Evolutionary conservation across 495 filamentous ascomycete species (phyloP).

Genomic region (Xylaria flabelliformis): DNA sequence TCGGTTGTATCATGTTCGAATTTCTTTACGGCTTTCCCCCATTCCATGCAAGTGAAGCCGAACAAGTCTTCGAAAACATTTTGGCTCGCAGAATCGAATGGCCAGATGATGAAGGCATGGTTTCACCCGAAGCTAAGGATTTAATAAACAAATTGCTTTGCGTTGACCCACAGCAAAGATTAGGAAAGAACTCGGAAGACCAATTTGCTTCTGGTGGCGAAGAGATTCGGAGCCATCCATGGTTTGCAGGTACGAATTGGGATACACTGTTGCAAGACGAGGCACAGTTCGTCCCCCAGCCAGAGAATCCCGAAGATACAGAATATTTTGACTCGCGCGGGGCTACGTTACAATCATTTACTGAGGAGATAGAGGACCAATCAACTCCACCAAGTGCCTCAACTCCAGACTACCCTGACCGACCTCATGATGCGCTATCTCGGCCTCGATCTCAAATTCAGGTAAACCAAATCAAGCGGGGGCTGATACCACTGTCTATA

Average conservation of each 20-base stretch:
- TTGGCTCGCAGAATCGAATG: conserved; percentile 86
- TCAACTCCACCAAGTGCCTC: conserved; percentile 67
- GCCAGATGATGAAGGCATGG: conserved; percentile 75
- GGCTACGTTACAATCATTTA: conserved; percentile 86
- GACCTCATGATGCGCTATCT: conserved; percentile 93
- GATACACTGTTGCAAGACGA: conserved; percentile 88
- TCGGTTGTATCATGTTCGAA: conserved; percentile 97
- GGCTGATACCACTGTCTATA: conserved; percentile 93
- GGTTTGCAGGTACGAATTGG: conserved; percentile 91
- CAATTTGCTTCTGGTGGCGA: conserved; percentile 82
- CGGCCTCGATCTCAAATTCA: conserved; percentile 77
- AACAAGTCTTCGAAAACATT: conserved; percentile 97
- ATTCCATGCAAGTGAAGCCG: conserved; percentile 89
- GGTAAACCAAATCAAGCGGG: conserved; percentile 79
- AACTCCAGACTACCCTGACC: conserved; percentile 77
- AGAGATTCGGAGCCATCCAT: conserved; percentile 86
- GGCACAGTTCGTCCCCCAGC: conserved; percentile 91
- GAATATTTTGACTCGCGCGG: conserved; percentile 96
- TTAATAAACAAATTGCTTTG: conserved; percentile 90
- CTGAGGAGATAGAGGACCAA: conserved; percentile 93
- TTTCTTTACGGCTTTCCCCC: conserved; percentile 90
- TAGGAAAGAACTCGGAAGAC: conserved; percentile 83
- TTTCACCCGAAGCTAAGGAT: conserved; percentile 87
- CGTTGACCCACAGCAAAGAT: conserved; percentile 75
- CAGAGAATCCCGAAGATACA: conserved; percentile 94